Evolutionary conservation across 306 rosid species (phyloP).

Genomic region (Trifolium fragiferum): DNA sequence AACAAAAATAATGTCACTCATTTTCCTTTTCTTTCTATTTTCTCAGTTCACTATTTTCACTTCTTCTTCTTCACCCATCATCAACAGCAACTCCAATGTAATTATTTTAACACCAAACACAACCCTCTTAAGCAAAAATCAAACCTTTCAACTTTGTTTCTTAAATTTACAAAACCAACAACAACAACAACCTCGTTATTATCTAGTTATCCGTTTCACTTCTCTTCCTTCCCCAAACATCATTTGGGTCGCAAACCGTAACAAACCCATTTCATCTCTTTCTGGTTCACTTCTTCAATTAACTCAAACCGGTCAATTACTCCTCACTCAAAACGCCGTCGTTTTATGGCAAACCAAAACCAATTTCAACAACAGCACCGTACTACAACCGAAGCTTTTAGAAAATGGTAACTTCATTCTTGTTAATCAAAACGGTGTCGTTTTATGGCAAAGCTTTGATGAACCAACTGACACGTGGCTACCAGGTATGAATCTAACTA

Average conservation of each 20-base stretch:
- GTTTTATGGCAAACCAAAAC: slow-evolving; percentile 47
- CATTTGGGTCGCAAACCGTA: slow-evolving; percentile 81
- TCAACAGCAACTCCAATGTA: not conserved
- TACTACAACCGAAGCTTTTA: slow-evolving; percentile 21
- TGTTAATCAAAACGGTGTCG: slow-evolving; percentile 26
- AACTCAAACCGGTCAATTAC: slow-evolving; percentile 50
- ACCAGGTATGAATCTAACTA: slow-evolving; percentile 80
- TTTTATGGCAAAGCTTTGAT: slow-evolving; percentile 86
- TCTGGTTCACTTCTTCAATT: slow-evolving; percentile 45
- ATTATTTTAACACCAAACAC: slow-evolving; percentile 10
- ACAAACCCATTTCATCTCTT: slow-evolving; percentile 40
- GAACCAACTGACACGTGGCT: slow-evolving; percentile 80
- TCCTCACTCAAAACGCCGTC: slow-evolving; percentile 43
- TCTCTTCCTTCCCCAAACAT: slow-evolving; percentile 51
- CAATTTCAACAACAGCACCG: not conserved
- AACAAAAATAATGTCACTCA: slow-evolving; percentile 21
- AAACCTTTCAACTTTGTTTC: slow-evolving; percentile 64
- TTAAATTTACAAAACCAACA: slow-evolving; percentile 38
- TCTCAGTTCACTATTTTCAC: not conserved
- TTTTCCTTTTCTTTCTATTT: not conserved
- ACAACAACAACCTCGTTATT: slow-evolving; percentile 34
- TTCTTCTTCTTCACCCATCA: not conserved
- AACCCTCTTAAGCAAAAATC: slow-evolving; percentile 53
- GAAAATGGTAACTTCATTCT: slow-evolving; percentile 70
- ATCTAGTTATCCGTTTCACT: slow-evolving; percentile 61